phyloP scores from a whole-genome alignment of 805 yeast species.

The Starmerella asiatica region DNA sequence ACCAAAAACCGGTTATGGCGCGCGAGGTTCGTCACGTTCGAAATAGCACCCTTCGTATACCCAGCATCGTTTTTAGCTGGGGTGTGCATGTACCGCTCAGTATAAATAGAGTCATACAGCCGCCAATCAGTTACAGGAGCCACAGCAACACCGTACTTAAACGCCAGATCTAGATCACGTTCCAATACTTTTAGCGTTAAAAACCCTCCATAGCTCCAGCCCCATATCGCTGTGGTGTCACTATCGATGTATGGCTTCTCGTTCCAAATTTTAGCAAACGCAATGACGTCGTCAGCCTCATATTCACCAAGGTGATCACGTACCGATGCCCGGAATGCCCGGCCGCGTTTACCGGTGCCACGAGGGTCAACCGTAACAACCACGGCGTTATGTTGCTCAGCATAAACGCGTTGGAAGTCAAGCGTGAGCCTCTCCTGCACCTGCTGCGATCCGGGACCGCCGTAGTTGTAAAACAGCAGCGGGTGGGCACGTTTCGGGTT shows the following conservation, averaged over 20 bases:
- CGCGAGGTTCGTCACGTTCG: slow-evolving; percentile 43
- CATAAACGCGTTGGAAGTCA: slow-evolving; percentile 59
- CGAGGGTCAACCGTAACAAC: slow-evolving; percentile 95
- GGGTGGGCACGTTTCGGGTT: slow-evolving; percentile 55
- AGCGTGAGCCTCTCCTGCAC: slow-evolving; percentile 51
- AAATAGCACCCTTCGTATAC: slow-evolving; percentile 45
- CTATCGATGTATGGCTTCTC: slow-evolving; percentile 50
- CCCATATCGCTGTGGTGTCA: slow-evolving; percentile 74
- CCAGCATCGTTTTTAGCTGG: slow-evolving; percentile 57
- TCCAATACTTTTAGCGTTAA: slow-evolving; percentile 83
- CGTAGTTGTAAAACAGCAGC: slow-evolving; percentile 76
- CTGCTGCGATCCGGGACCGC: slow-evolving; percentile 89
- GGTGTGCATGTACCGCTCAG: slow-evolving; percentile 86
- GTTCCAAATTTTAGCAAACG: slow-evolving; percentile 67
- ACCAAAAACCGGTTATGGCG: slow-evolving; percentile 54
- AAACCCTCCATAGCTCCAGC: slow-evolving; percentile 97
- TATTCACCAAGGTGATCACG: slow-evolving; percentile 68
- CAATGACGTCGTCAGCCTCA: slow-evolving; percentile 77
- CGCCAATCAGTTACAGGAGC: slow-evolving; percentile 97
- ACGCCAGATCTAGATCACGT: slow-evolving; percentile 56
- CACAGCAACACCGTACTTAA: slow-evolving; percentile 84
- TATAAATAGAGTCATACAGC: slow-evolving; percentile 81
- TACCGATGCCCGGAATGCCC: slow-evolving; percentile 61
- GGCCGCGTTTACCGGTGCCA: slow-evolving; percentile 87
- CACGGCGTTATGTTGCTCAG: slow-evolving; percentile 64